Evolutionary conservation across 345 rosid species (phyloP), one percentile per base, ranked within the genome.

Genomic region (Salix udensis): DNA sequence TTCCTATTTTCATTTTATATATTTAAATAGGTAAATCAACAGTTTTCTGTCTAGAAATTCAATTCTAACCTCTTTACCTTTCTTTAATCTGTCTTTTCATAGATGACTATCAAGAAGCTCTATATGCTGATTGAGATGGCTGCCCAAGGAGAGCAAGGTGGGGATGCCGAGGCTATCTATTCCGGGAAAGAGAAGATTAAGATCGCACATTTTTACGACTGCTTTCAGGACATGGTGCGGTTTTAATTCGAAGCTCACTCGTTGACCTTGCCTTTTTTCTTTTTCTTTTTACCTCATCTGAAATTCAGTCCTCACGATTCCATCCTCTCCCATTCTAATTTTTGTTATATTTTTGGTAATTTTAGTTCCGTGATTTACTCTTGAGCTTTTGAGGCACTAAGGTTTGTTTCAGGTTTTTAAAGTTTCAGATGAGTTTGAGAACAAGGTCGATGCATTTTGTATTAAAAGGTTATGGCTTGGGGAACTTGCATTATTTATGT

Each of bases 101-200:
- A 89, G 91, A 86, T 86, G 81, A 87, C 91, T 23, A 89, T 94
- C 88, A 88, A 94, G 88, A 91, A 94, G 89, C 88, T 94, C 39
- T 96, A 92, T 81, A 90, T 86, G 94, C 76, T 92, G 84, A 78
- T 94, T 30, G 98, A 96, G 79, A 96, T 96, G 99, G 99, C 98
- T 19, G 99, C 93, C 23, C 97, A 94, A 74, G 97, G 99, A 64
- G 93, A 90, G 78, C 80, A 68, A 2, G 98, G 97, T 62, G 97
- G 94, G 58, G 80, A 91, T 7, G 88, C 97, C 0, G 97, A 92
- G 80, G 92, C 94, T 16, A 88, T 91, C 76, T 94, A 77, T 83
- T 82, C 87, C 0, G 97, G 99, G 1, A 79, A 28, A 79, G 88
- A 90, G 70, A 96, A 92, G 89, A 91, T 96, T 31, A 81, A 86